phyloP scores from a whole-genome alignment of 257 asterid genomes.

The Solanum arcanum region DNA sequence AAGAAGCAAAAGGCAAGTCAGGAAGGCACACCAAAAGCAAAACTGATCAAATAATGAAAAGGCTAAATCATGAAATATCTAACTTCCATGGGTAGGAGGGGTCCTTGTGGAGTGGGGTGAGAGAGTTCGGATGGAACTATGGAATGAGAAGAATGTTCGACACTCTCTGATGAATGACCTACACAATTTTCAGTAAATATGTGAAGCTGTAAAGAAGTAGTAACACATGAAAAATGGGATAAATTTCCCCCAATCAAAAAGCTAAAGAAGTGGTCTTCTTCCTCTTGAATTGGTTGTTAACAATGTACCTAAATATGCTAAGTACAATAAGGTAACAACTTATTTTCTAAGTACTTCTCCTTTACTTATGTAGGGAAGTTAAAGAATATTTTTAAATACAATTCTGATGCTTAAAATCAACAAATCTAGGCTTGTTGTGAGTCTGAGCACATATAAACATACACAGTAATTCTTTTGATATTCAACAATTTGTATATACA shows the following conservation, averaged over 20 bases:
- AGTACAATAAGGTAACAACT: background rate
- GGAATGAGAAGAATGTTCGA: background rate
- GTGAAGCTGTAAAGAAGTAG: background rate
- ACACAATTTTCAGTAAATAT: background rate
- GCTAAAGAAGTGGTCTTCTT: background rate
- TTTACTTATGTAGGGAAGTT: background rate
- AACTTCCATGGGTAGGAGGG: background rate
- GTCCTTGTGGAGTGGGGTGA: background rate
- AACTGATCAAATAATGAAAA: background rate
- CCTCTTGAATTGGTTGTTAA: background rate
- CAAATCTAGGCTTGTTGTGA: background rate
- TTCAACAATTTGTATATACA: background rate
- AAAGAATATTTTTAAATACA: background rate
- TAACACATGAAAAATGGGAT: background rate
- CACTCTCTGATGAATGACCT: background rate
- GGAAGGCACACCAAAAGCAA: background rate
- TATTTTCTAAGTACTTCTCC: background rate
- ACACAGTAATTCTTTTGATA: background rate
- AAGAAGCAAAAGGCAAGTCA: background rate
- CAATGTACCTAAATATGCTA: background rate
- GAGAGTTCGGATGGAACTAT: background rate
- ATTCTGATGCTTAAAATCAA: background rate
- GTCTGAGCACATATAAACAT: background rate
- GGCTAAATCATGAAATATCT: background rate
- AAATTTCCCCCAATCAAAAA: background rate